Base-by-base conservation (phyloP, 768 basidiomycete genomes). In the Holtermannia corniformis region DNA sequence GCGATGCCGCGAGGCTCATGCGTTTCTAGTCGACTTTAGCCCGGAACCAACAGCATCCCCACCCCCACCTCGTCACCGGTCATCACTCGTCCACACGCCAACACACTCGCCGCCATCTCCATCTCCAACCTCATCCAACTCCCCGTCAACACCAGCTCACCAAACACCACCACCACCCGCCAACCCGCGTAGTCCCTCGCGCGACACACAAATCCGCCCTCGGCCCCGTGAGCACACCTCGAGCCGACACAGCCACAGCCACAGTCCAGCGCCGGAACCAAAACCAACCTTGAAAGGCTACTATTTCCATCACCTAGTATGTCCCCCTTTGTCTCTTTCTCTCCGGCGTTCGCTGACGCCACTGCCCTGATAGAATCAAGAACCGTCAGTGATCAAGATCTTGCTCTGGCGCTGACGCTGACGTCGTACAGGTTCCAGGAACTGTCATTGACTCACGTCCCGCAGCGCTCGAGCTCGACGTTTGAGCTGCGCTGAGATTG, bases 401-500 rank as follows among this genome's bases (percentile, higher is more conserved):
- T 27, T 50, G 52, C n/a, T 23, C n/a, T n/a, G n/a, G n/a, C n/a
- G n/a, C n/a, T n/a, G n/a, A n/a, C n/a, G n/a, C n/a, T n/a, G n/a
- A n/a, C n/a, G 12, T 37, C 49, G 42, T 51, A 24, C 66, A 88
- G 87, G 61, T 93, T 92, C 74, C 90, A 95, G 72, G 87, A 93
- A 63, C 69, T 95, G 48, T 86, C 85, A 3, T 78, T 95, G 54
- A 77, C 77, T 27, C 87, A 93, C 63, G 79, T 87, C 42, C 83
- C 84, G 14, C 82, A 86, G 67, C 75, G 77, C 40, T 80, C 80
- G 51, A 85, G 78, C 65, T 82, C 85, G 24, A 82, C 80, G 62
- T 90, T 92, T 63, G 90, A 93, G 76, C 85, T 93, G 74, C 85
- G 90, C 56, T 90, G 55, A 76, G 46, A 16, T 37, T 37, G 7